phyloP scores from a whole-genome alignment of 176 grass and related monocot genomes.

The Triticum dicoccoides region DNA sequence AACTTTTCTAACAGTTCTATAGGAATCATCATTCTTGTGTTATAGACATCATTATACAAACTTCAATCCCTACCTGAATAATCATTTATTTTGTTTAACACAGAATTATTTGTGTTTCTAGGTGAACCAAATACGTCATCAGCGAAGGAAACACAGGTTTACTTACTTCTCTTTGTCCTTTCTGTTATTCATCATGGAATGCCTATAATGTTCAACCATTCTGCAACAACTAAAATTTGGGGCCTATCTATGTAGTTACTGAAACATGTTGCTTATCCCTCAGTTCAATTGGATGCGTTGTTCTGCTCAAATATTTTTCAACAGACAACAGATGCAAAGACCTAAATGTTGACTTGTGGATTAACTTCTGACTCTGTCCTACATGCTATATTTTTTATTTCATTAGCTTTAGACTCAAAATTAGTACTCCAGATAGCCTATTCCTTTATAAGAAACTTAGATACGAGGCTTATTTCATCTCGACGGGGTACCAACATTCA shows the following conservation, averaged over 20 bases:
- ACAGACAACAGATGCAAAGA: background rate
- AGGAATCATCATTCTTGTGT: background rate
- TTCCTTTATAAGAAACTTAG: background rate
- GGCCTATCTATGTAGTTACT: background rate
- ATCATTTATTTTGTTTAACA: conserved; percentile 23
- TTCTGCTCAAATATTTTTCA: conserved; percentile 1
- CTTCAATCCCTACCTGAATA: background rate
- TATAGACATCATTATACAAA: background rate
- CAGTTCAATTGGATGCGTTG: background rate
- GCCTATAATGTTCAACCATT: background rate
- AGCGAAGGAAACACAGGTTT: conserved; percentile 40
- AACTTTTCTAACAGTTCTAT: conserved; percentile 3
- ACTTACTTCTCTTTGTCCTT: background rate
- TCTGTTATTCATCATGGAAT: conserved; percentile 14
- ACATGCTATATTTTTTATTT: background rate
- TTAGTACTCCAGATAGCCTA: background rate
- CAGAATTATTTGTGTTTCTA: conserved; percentile 17
- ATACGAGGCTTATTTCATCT: background rate
- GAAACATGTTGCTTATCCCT: background rate
- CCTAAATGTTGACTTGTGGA: background rate
- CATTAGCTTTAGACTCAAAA: background rate
- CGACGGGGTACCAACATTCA: background rate
- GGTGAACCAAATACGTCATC: conserved; percentile 20
- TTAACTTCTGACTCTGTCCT: background rate
- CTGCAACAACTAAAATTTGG: background rate